These are phyloP conservation scores for Fusarium pseudograminearum DNA, from an alignment of 2,329 filamentous ascomycete genomes.

Conservation along the genomic window DNA sequence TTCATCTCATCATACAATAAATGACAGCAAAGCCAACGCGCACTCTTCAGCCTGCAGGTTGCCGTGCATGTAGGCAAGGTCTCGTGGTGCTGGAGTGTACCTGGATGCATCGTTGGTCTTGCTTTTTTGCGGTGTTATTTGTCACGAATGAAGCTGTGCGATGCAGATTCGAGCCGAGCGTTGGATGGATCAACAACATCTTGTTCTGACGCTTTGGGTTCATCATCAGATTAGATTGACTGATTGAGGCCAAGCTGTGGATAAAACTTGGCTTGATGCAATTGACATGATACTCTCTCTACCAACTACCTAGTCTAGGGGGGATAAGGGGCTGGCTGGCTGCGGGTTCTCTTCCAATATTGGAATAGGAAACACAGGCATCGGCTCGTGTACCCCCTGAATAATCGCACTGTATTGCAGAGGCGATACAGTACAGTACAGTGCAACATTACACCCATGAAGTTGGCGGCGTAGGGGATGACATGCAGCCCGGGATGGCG, in stretches of 20 bases:
- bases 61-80: constrained; percentile 50
- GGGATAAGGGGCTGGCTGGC: constrained; percentile 28
- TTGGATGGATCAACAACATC: not conserved
- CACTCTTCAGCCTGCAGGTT: constrained; percentile 47
- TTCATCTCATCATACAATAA: constrained; percentile 29
- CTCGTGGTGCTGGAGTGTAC: constrained; percentile 46
- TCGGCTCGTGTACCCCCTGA: constrained; percentile 17
- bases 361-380: constrained; percentile 18
- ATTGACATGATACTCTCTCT: constrained; percentile 9
- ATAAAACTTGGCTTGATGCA: not conserved
- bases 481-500: constrained; percentile 50
- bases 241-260: not conserved
- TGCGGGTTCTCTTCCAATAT: constrained; percentile 32
- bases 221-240: not conserved
- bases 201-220: not conserved
- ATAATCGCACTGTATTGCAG: constrained; percentile 36
- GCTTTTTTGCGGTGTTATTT: constrained; percentile 10
- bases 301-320: not conserved
- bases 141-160: not conserved
- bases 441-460: not conserved
- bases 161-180: not conserved
- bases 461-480: constrained; percentile 44
- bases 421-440: not conserved
- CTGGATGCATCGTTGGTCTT: constrained; percentile 22
- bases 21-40: constrained; percentile 41